phyloP scores from a whole-genome alignment of 2,329 filamentous ascomycete species.

The Cladosporium sp. region DNA sequence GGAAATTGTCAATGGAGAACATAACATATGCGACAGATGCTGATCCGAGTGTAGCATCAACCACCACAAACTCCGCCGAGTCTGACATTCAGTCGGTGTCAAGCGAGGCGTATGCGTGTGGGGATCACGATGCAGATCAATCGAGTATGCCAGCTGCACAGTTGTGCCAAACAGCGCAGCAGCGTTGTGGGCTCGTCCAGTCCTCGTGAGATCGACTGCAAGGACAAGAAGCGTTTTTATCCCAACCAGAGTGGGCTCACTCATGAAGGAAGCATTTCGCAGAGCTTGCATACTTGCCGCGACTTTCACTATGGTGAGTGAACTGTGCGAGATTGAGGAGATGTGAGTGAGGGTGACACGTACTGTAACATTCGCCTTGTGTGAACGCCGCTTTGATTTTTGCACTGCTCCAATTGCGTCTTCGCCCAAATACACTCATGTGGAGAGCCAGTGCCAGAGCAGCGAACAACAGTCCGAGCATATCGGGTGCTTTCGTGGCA shows the following conservation, averaged over 20 bases:
- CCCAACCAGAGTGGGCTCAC: slow-evolving; percentile 42
- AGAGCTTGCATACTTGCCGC: slow-evolving; percentile 49
- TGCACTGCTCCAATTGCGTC: slow-evolving; percentile 35
- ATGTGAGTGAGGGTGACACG: slow-evolving; percentile 18
- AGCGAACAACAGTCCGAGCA: slow-evolving; percentile 46
- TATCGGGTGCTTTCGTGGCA: slow-evolving; percentile 41
- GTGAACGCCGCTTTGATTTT: slow-evolving; percentile 33
- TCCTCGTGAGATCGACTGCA: slow-evolving; percentile 45
- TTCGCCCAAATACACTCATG: slow-evolving; percentile 39
- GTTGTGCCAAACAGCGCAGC: slow-evolving; percentile 48
- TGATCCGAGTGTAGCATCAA: slow-evolving; percentile 51
- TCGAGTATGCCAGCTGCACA: slow-evolving; percentile 45
- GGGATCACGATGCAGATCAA: slow-evolving; percentile 47
- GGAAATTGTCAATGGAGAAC: slow-evolving; percentile 46
- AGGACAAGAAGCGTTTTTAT: slow-evolving; percentile 47
- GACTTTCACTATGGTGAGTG: slow-evolving; percentile 31
- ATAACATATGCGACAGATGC: slow-evolving; percentile 47
- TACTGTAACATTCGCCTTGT: slow-evolving; percentile 44
- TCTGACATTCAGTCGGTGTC: slow-evolving; percentile 37
- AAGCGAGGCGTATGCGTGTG: slow-evolving; percentile 40
- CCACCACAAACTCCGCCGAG: slow-evolving; percentile 47
- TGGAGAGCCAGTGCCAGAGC: slow-evolving; percentile 45
- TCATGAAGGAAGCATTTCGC: slow-evolving; percentile 46
- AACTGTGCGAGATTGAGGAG: slow-evolving; percentile 36
- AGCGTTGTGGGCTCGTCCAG: slow-evolving; percentile 46